These are phyloP conservation scores for Dryas alaskensis DNA, from an alignment of 306 rosid genomes.

Conservation along the genomic window DNA sequence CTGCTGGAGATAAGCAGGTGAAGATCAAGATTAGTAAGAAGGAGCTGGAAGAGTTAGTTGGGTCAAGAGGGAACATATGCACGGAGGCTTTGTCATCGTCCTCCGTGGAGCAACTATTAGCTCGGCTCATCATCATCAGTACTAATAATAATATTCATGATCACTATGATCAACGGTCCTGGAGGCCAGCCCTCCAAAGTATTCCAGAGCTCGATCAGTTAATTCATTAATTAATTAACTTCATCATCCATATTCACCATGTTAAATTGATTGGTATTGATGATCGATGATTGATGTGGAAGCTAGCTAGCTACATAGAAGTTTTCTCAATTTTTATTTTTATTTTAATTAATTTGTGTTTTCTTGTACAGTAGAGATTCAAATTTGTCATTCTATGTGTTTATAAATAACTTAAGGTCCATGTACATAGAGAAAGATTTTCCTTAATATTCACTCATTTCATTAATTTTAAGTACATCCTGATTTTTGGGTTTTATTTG, in stretches of 20 bases:
- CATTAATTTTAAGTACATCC: too few relatives aligned
- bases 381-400: background rate
- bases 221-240: background rate
- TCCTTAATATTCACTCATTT: too few relatives aligned
- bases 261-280: too few relatives aligned
- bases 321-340: background rate
- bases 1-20: constrained; percentile 31
- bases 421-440: too few relatives aligned
- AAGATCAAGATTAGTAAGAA: constrained; percentile 64
- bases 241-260: too few relatives aligned
- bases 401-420: background rate
- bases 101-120: constrained; percentile 47
- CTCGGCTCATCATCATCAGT: constrained; percentile 23
- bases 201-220: constrained; percentile 49
- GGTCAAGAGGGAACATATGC: constrained; percentile 12
- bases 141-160: background rate
- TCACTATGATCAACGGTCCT: constrained; percentile 20
- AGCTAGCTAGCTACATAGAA: too few relatives aligned
- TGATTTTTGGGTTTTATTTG: too few relatives aligned
- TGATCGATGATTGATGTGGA: too few relatives aligned
- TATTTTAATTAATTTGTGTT: background rate
- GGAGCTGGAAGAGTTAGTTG: constrained; percentile 49
- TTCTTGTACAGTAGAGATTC: background rate
- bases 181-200: constrained; percentile 64
- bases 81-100: constrained; percentile 37